Base-by-base conservation (phyloP, 345 rosid species). In the Abelmoschus esculentus region DNA sequence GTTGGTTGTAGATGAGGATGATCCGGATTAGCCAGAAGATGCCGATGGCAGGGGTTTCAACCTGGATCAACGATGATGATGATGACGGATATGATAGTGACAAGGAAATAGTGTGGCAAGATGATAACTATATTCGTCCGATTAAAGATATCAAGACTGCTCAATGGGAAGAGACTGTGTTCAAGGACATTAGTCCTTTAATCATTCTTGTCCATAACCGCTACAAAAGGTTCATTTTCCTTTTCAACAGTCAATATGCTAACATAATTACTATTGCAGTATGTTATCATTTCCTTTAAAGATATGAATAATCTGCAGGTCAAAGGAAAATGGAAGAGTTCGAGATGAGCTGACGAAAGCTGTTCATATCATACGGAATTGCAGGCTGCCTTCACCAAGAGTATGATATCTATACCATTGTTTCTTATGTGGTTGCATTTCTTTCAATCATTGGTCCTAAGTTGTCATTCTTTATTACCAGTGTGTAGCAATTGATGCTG, bases 41-140 rank as follows among this genome's bases (percentile, higher is more conserved):
- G 96, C 92, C 77, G 98, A 93, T 73, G 98, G 98, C 6, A 70
- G 95, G 90, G 98, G 97, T 17, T 93, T 93, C 79, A 86, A 81
- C 57, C 77, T 93, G 10, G 87, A 77, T 22, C 97, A 89, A 76
- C 46, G 83, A 78, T 17, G 88, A 52, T 4, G 36, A 32, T 9
- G 55, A 88, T 44, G 85, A 82, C 8, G 79, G 80, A 44, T 72
- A 83, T 73, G 92, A 85, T 44, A 73, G 73, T 66, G 92, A 90
- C 66, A 79, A 89, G 71, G 97, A 93, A 80, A 80, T 89, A 66
- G 95, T 85, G 52, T 93, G 98, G 98, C 85, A 85, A 74, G 98
- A 93, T 74, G 98, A 93, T 81, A 77, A 90, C 61, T 90, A 87
- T 66, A 93, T 93, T 65, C 88, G 93, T 54, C 93, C 97, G 2